A percentile compares a stretch with the other conserved stretches of the same genome.
phyloP scores from a whole-genome alignment of 345 rosid genomes.

The Hibiscus tridactylites region DNA sequence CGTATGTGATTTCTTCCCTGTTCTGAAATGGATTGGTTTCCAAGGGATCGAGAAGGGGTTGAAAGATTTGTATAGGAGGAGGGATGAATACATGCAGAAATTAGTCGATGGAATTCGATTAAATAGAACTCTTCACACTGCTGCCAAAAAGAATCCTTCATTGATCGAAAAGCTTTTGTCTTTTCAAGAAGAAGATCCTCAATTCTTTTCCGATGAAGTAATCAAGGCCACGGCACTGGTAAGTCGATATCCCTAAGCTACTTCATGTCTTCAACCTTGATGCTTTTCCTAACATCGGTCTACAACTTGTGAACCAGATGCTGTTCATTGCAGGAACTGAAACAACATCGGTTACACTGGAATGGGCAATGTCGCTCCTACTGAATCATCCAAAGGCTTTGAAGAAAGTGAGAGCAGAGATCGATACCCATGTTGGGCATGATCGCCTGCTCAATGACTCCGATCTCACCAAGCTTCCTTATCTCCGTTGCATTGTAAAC shows the following conservation, averaged over 20 bases:
- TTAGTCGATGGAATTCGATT: too few relatives aligned
- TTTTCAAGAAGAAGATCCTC: slow-evolving; percentile 46
- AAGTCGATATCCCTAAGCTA: too few relatives aligned
- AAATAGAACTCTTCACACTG: slow-evolving; percentile 12
- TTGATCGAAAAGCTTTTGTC: slow-evolving; percentile 23
- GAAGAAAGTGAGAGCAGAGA: slow-evolving; percentile 40
- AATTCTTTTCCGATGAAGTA: slow-evolving; percentile 25
- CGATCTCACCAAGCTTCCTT: slow-evolving; percentile 20
- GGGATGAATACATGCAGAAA: too few relatives aligned
- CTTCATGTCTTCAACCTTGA: too few relatives aligned
- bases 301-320: slow-evolving; percentile 23
- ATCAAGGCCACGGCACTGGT: too few relatives aligned
- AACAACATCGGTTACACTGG: slow-evolving; percentile 12
- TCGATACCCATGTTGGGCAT: slow-evolving; percentile 19
- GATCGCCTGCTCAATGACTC: slow-evolving; percentile 24
- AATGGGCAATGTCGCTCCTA: slow-evolving; percentile 59
- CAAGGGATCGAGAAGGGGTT: too few relatives aligned
- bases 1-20: too few relatives aligned
- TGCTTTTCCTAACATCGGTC: too few relatives aligned
- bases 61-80: too few relatives aligned
- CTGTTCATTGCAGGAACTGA: slow-evolving; percentile 27
- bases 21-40: too few relatives aligned
- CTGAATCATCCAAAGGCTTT: slow-evolving; percentile 38
- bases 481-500: slow-evolving; percentile 41
- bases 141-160: not conserved